Base-by-base conservation (phyloP, 768 basidiomycete genomes). In the Russula sp. region DNA sequence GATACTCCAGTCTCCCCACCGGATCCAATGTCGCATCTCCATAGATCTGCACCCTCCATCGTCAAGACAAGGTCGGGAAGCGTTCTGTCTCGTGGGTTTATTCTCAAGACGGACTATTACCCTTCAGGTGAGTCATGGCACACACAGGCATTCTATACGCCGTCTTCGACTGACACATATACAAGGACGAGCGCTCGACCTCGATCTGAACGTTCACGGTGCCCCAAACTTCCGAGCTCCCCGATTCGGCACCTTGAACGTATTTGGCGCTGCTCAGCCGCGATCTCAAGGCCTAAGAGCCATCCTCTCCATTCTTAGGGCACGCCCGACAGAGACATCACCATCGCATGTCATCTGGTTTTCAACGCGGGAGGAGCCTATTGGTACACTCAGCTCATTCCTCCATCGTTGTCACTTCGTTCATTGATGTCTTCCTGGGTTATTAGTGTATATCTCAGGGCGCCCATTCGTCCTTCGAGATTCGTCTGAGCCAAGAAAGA, bases 191-290 rank as follows among this genome's bases (percentile, higher is more conserved):
- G 94, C 94, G 4, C 78, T 94, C 48, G 91, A 96, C 71, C 82
- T 98, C 2, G 93, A 96, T 70, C 80, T 98, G 32, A 92, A 90
- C 62, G 80, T 99, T 9, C 88, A 94, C 71, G 96, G 97, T 39
- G 96, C 96, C 18, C 94, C 96, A 4, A 98, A 98, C 75, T 98
- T 98, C 72, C 80, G 97, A 67, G 85, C 89, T 13, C 89, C 94
- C 9, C 80, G 85, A 55, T 81, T 85, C 53, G 87, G 85, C 32
- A 82, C 84, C 61, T 80, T 98, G 39, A 96, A 95, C 68, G 93
- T 99, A 2, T 98, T 89, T 71, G 97, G 96, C 14, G 92, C 88
- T 6, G 96, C 97, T 2, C 97, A 98, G 72, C 97, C 97, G 13
- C 90, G 95, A 2, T 86, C 91, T 1, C 89, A 93, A 67, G 97